Conservation (phyloP, 2,329 filamentous ascomycete species). For the Colletotrichum cuscutae region DNA sequence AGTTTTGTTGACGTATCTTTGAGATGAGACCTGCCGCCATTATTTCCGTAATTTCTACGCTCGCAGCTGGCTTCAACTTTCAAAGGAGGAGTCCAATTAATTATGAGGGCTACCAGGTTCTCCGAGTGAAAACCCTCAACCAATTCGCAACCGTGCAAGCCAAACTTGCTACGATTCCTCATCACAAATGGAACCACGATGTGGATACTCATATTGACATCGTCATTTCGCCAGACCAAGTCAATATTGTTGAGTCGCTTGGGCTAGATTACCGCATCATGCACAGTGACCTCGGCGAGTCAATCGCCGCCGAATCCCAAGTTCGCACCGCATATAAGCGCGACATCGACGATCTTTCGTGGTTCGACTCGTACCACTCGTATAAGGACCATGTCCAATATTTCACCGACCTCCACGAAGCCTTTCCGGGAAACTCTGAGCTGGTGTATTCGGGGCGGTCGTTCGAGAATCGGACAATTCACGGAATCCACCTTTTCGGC, state of each 20-base stretch:
- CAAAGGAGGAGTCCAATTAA: conserved; percentile 39
- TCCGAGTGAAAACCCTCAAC: conserved; percentile 43
- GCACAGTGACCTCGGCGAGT: conserved; percentile 39
- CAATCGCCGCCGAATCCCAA: conserved; percentile 38
- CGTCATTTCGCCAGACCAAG: conserved; percentile 39
- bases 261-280: conserved; percentile 38
- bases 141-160: conserved; percentile 33
- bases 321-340: conserved; percentile 21
- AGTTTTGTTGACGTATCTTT: neutral
- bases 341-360: conserved; percentile 50
- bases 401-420: conserved; percentile 52
- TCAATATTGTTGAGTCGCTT: conserved; percentile 38
- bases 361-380: conserved; percentile 61
- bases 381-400: conserved; percentile 61
- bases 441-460: conserved; percentile 57
- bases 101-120: conserved; percentile 58
- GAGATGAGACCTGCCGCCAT: conserved; percentile 18
- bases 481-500: conserved; percentile 65
- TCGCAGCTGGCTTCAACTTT: conserved; percentile 11
- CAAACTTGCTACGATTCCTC: conserved; percentile 37
- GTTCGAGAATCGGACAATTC: conserved; percentile 61
- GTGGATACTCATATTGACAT: conserved; percentile 39
- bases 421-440: conserved; percentile 57
- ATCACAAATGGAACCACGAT: conserved; percentile 41
- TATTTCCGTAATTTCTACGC: neutral